These are phyloP conservation scores for Rhododendron simsii DNA, from an alignment of 148 eudicot species.

Conservation along the genomic window DNA sequence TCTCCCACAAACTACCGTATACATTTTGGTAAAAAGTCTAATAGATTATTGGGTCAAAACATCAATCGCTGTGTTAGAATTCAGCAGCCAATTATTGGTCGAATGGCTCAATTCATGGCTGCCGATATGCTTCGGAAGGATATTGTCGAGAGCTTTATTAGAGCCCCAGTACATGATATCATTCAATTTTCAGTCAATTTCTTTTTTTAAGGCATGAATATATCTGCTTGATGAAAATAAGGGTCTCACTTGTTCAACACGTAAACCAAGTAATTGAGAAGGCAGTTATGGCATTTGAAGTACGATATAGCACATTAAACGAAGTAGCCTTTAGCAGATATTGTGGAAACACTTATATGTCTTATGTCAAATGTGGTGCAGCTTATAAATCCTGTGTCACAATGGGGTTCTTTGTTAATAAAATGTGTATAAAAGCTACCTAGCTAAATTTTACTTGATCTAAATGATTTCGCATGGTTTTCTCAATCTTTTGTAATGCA, in stretches of 20 bases:
- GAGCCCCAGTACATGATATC: not conserved
- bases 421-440: not conserved
- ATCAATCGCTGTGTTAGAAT: not conserved
- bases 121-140: not conserved
- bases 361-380: not conserved
- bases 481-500: not conserved
- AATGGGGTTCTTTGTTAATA: not conserved
- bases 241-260: not conserved
- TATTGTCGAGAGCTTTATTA: not conserved
- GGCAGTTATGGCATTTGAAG: not conserved
- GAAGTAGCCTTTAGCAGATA: not conserved
- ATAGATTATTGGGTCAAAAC: not conserved
- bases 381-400: not conserved
- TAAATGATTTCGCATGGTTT: not conserved
- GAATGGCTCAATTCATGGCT: not conserved
- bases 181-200: not conserved
- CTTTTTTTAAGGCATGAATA: not conserved
- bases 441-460: not conserved
- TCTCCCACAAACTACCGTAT: not conserved
- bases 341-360: not conserved
- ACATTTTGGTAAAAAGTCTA: not conserved
- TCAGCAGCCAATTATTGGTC: not conserved
- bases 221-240: not conserved
- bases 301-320: not conserved
- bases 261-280: not conserved